Evolutionary conservation across 108 stramenopile species (phyloP).

Genomic region (Stephanodiscus triporus): DNA sequence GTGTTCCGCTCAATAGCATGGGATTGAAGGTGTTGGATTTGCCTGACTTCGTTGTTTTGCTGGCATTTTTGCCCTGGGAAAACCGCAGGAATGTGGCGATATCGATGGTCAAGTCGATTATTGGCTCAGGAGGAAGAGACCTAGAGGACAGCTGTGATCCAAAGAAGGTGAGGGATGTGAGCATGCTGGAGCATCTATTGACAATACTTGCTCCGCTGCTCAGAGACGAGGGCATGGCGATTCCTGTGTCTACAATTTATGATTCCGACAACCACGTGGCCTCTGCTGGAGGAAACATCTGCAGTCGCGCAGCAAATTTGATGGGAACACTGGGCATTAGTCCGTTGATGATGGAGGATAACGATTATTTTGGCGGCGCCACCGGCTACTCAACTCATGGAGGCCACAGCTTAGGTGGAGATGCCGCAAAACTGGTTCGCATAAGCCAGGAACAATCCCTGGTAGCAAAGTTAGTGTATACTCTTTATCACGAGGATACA

Average conservation of each 20-base stretch:
- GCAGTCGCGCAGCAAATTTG: conserved; percentile 64
- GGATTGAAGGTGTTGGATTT: conserved; percentile 85
- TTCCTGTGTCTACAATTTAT: conserved; percentile 28
- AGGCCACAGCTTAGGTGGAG: conserved; percentile 19
- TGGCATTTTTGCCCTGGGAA: conserved; percentile 92
- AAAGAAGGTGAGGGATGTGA: conserved; percentile 48
- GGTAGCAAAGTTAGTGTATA: conserved; percentile 91
- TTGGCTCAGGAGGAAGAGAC: conserved; percentile 39
- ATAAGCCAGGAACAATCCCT: conserved; percentile 75
- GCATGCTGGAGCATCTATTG: conserved; percentile 85
- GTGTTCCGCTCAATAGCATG: conserved; percentile 83
- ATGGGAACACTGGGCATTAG: conserved; percentile 75
- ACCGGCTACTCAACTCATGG: not conserved
- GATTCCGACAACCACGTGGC: conserved; percentile 9
- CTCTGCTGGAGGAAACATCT: conserved; percentile 35
- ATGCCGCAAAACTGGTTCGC: conserved; percentile 42
- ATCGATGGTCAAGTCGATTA: conserved; percentile 69
- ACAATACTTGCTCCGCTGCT: conserved; percentile 89
- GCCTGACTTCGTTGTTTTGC: conserved; percentile 75
- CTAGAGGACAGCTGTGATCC: conserved; percentile 15
- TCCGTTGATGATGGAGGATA: conserved; percentile 13
- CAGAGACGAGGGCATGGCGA: conserved; percentile 56
- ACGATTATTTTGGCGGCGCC: conserved; percentile 21
- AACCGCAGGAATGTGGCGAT: conserved; percentile 83
- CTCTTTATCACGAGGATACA: conserved; percentile 84